A percentile compares a stretch with the other conserved stretches of the same genome.
Conservation (phyloP, 139 green algal genomes). For the Nannochloris sp. region DNA sequence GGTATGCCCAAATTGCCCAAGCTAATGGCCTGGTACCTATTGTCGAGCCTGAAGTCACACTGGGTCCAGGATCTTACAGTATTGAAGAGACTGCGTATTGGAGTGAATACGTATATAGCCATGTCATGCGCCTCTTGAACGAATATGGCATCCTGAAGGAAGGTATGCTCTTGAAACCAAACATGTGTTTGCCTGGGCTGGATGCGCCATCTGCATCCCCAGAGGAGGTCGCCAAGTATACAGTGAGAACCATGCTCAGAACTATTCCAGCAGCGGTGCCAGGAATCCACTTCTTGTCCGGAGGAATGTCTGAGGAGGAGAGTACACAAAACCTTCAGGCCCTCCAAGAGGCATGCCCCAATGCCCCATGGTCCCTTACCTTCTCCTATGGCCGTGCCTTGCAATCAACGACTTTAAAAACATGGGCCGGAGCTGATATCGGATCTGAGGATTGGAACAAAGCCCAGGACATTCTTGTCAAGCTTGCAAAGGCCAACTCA, state of each 20-base stretch:
- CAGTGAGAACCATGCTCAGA: constrained; percentile 65
- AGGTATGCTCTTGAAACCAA: constrained; percentile 91
- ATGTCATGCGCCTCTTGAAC: constrained; percentile 77
- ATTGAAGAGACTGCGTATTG: constrained; percentile 81
- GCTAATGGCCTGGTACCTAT: constrained; percentile 81
- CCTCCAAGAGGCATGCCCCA: constrained; percentile 48
- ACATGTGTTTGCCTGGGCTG: constrained; percentile 74
- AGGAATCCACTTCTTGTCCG: constrained; percentile 38
- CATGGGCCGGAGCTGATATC: constrained; percentile 45
- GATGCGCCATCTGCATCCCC: constrained; percentile 43
- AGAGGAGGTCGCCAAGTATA: constrained; percentile 66
- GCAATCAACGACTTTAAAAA: constrained; percentile 46
- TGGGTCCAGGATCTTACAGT: constrained; percentile 62
- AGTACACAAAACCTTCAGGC: constrained; percentile 78
- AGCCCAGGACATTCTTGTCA: constrained; percentile 55
- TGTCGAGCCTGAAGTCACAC: constrained; percentile 84
- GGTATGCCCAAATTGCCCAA: constrained; percentile 84
- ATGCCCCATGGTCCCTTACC: constrained; percentile 81
- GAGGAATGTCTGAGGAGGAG: constrained; percentile 77
- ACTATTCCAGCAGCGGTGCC: constrained; percentile 58
- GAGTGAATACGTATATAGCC: constrained; percentile 36
- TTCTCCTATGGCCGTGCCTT: constrained; percentile 86
- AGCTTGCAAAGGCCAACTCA: constrained; percentile 60
- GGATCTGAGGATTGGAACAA: constrained; percentile 37
- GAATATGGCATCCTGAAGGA: constrained; percentile 84